Evolutionary conservation across 192 early-diverging fungal genomes (phyloP), one percentile per base, ranked within the genome.

Genomic region (Coemansia sp.): DNA sequence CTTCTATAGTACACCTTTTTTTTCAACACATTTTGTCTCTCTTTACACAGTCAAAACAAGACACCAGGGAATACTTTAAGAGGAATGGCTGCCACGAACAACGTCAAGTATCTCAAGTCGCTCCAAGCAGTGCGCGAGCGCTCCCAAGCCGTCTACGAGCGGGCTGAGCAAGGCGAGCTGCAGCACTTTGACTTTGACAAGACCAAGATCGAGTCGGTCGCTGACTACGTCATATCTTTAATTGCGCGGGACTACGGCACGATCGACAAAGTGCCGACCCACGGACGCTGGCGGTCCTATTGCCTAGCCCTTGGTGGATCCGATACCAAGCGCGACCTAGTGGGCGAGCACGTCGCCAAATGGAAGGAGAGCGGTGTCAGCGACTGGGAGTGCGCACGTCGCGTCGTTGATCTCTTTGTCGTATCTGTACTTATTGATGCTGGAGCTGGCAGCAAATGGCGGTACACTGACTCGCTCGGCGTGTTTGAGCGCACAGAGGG

Each of bases 371-470:
- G 68, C 26, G 75, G 55, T 11, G 48, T 61, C 0, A 68, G 69
- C 58, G 52, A 76, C 36, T 56, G 52, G 55, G 88, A 87, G 70
- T 85, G 85, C 13, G 83, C 86, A 16, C 85, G 93, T 8, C 83
- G 93, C 11, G 53, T 93, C 0, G 71, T 96, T 7, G 95, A 97
- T 73, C 75, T 97, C 56, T 89, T 93, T 60, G 86, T 96, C 20
- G 91, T 94, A 0, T 93, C 92, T 2, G 95, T 97, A 5, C 84
- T 97, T 9, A 79, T 97, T 3, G 95, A 97, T 68, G 95, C 95
- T 3, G 95, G 95, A 0, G 95, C 95, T 0, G 95, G 95, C 3
- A 85, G 85, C 64, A 38, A 72, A 12, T 97, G 94, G 94, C 83
- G 68, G 33, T 97, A 88, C 73, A 69, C 73, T n/a, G 86, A 90